Percentiles rank a stretch among this genome's conserved stretches.
Evolutionary conservation across 164 flowering plant genomes (phyloP).

Genomic region (grape (Vitis vinifera)): DNA sequence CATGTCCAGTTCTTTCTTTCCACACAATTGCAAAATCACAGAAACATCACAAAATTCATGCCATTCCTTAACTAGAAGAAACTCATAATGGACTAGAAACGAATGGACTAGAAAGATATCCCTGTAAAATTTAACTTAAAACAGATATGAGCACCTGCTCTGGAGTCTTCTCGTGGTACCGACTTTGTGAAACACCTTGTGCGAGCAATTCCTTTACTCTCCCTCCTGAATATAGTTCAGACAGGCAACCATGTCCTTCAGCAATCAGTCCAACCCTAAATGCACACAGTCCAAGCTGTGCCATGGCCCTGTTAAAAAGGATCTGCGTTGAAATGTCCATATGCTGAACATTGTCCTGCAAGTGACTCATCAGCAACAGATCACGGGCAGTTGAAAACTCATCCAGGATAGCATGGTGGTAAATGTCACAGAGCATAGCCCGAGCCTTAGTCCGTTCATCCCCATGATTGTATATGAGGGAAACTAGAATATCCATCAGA

Average conservation of each 20-base stretch:
- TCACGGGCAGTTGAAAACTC: constrained; percentile 80
- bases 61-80: too few species aligned
- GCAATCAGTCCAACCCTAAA: constrained; percentile 67
- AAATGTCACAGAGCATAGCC: constrained; percentile 96
- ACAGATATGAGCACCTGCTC: constrained; percentile 66
- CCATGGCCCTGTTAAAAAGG: constrained; percentile 92
- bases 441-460: constrained; percentile 98
- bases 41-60: too few species aligned
- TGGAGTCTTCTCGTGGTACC: constrained; percentile 96
- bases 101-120: too few species aligned
- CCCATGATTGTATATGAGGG: constrained; percentile 81
- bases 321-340: constrained; percentile 93
- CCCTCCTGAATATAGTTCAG: constrained; percentile 92
- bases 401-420: constrained; percentile 89
- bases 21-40: too few species aligned
- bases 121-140: neutral
- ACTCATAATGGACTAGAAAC: too few species aligned
- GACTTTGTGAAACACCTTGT: constrained; percentile 90
- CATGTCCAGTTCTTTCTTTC: too few species aligned
- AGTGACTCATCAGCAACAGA: constrained; percentile 89
- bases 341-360: constrained; percentile 81
- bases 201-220: constrained; percentile 94
- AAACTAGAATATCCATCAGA: constrained; percentile 77
- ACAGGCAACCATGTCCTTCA: constrained; percentile 84
- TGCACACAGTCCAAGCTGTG: constrained; percentile 92